Percentiles rank a stretch among this genome's conserved stretches.
phyloP scores from a whole-genome alignment of 768 basidiomycete genomes.

The Pulveroboletus sp. region DNA sequence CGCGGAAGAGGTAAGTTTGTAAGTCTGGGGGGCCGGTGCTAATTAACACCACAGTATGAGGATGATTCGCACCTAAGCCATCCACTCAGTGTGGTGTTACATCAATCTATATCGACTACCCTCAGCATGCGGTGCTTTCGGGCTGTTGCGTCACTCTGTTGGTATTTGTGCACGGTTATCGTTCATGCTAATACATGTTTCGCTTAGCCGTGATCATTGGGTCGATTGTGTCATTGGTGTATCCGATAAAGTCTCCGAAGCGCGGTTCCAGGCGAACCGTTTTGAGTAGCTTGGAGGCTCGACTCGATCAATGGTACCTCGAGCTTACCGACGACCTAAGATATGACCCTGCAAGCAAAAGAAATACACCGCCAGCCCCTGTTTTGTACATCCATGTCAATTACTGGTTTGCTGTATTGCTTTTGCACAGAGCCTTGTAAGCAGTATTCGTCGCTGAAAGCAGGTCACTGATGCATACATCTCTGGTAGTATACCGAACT shows the following conservation, averaged over 20 bases:
- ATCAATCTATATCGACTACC: slow-evolving; percentile 36
- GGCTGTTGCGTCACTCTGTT: slow-evolving; percentile 56
- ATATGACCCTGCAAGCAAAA: slow-evolving; percentile 53
- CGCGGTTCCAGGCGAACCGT: slow-evolving; percentile 44
- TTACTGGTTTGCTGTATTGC: slow-evolving; percentile 71
- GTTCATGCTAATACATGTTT: background rate
- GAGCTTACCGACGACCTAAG: slow-evolving; percentile 59
- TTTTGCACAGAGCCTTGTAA: slow-evolving; percentile 78
- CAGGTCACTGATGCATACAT: slow-evolving; percentile 8
- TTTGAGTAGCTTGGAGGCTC: slow-evolving; percentile 54
- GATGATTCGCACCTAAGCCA: slow-evolving; percentile 54
- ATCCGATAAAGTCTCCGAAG: slow-evolving; percentile 57
- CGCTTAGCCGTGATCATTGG: slow-evolving; percentile 64
- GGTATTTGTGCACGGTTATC: slow-evolving; percentile 19
- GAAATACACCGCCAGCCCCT: slow-evolving; percentile 54
- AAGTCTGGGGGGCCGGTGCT: background rate
- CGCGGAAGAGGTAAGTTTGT: slow-evolving; percentile 43
- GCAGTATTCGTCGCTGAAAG: slow-evolving; percentile 27
- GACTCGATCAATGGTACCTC: slow-evolving; percentile 71
- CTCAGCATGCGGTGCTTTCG: slow-evolving; percentile 53
- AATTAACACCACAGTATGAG: slow-evolving; percentile 43
- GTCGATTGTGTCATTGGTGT: slow-evolving; percentile 60
- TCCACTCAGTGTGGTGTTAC: slow-evolving; percentile 33
- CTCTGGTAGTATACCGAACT: slow-evolving; percentile 59
- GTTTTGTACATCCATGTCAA: slow-evolving; percentile 66